These are phyloP conservation scores for Glonium stellatum DNA, from an alignment of 495 filamentous ascomycete genomes.

Conservation along the genomic window DNA sequence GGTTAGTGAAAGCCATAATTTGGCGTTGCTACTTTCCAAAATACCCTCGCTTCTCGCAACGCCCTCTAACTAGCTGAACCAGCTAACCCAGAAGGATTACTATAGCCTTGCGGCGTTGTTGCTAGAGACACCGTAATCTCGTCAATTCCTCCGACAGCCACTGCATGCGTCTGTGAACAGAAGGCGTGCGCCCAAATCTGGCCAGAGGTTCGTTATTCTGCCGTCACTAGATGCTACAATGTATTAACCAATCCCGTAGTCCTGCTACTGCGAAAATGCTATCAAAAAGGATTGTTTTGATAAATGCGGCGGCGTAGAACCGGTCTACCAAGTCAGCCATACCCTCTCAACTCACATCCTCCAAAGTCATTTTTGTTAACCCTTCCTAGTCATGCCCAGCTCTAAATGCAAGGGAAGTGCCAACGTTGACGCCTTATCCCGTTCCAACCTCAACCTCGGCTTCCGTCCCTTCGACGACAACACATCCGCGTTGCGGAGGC, in stretches of 20 bases:
- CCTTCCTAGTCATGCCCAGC: neutral
- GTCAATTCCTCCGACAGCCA: too few relatives aligned
- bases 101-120: too few relatives aligned
- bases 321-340: neutral
- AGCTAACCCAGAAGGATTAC: too few relatives aligned
- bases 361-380: too few relatives aligned
- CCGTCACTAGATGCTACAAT: neutral
- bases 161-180: neutral
- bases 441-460: too few relatives aligned
- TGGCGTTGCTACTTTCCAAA: neutral
- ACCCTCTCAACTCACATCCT: too few relatives aligned
- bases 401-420: neutral
- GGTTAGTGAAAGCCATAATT: slow-evolving; percentile 1
- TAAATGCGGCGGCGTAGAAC: neutral
- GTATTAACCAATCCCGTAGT: neutral
- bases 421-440: too few relatives aligned
- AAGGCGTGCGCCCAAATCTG: neutral
- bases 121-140: too few relatives aligned
- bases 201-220: neutral
- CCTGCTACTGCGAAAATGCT: neutral
- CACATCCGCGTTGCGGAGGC: neutral
- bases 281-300: neutral
- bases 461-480: too few relatives aligned
- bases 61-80: too few relatives aligned
- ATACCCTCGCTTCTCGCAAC: too few relatives aligned